Evolutionary conservation across 352 stramenopile species (phyloP).

Genomic region (Pythium grandisporangium): DNA sequence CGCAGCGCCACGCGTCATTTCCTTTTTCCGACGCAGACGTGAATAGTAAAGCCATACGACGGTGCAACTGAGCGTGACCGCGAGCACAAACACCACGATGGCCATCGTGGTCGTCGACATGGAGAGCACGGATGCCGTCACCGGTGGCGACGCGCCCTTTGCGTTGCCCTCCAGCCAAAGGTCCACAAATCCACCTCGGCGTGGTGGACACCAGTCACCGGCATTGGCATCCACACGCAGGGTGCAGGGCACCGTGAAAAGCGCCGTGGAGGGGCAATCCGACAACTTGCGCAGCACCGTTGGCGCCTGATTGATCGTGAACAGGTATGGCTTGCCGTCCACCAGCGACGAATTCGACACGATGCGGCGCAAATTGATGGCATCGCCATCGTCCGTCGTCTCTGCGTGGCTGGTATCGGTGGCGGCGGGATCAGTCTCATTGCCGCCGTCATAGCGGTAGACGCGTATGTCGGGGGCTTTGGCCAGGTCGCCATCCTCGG

Average conservation of each 20-base stretch:
- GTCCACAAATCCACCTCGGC: conserved; percentile 17
- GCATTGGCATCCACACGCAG: conserved; percentile 5
- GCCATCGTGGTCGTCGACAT: conserved; percentile 2
- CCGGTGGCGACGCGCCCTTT: too few relatives aligned
- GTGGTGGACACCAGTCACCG: conserved; percentile 25
- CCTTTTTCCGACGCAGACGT: conserved; percentile 3
- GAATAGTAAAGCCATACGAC: conserved; percentile 1
- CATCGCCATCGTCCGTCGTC: too few relatives aligned
- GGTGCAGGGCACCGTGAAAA: conserved; percentile 39
- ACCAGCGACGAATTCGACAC: too few relatives aligned
- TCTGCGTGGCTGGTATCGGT: too few relatives aligned
- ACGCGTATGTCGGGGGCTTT: conserved; percentile 22
- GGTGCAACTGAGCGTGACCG: neutral
- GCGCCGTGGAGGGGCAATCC: conserved; percentile 19
- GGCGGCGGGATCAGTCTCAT: neutral
- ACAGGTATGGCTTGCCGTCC: too few relatives aligned
- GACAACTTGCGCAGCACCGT: conserved; percentile 4
- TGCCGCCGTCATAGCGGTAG: conserved; percentile 11
- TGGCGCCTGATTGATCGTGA: conserved; percentile 39
- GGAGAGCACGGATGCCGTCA: neutral
- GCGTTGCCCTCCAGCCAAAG: conserved; percentile 24
- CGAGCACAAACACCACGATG: conserved; percentile 1
- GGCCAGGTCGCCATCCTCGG: conserved; percentile 21
- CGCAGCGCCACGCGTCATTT: neutral
- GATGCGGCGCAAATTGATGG: too few relatives aligned